Conservation (phyloP, 352 stramenopile genomes). For the Pilasporangium apinafurcum region DNA sequence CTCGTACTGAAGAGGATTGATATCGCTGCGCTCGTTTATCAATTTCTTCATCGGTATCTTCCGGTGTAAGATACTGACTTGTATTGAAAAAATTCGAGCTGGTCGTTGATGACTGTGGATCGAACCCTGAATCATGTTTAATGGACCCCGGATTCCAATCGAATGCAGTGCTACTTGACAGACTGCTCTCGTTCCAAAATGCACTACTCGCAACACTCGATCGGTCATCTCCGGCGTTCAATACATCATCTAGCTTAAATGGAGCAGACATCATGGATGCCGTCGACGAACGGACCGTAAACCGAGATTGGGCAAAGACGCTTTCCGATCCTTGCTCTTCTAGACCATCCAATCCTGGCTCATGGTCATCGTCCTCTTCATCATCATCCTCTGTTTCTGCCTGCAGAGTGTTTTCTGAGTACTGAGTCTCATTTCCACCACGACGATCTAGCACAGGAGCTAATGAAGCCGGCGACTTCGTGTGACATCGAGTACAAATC, state of each 20-base stretch:
- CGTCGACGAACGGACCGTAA: too few species aligned
- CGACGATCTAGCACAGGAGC: not conserved
- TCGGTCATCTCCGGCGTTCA: too few species aligned
- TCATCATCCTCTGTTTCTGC: too few species aligned
- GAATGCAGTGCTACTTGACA: conserved; percentile 13
- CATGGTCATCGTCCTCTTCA: conserved; percentile 18
- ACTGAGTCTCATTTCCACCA: not conserved
- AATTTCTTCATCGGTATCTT: conserved; percentile 25
- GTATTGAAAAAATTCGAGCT: conserved; percentile 29
- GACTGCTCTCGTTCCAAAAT: conserved; percentile 19
- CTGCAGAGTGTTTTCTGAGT: conserved; percentile 1
- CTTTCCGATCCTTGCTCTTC: conserved; percentile 50
- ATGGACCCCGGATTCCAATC: too few species aligned
- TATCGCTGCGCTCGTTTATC: conserved; percentile 31
- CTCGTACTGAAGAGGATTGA: conserved; percentile 11
- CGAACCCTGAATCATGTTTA: conserved; percentile 8
- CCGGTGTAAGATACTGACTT: conserved; percentile 17
- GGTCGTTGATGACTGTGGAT: conserved; percentile 4
- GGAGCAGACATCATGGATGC: conserved; percentile 17
- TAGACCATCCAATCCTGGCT: conserved; percentile 17
- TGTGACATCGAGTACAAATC: conserved; percentile 52
- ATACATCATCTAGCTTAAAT: too few species aligned
- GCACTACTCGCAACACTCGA: conserved; percentile 27
- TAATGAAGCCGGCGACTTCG: conserved; percentile 13
- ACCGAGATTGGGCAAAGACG: conserved; percentile 47